phyloP scores from a whole-genome alignment of 371 early-diverging fungal species.

The Dichotomocladium elegans region DNA sequence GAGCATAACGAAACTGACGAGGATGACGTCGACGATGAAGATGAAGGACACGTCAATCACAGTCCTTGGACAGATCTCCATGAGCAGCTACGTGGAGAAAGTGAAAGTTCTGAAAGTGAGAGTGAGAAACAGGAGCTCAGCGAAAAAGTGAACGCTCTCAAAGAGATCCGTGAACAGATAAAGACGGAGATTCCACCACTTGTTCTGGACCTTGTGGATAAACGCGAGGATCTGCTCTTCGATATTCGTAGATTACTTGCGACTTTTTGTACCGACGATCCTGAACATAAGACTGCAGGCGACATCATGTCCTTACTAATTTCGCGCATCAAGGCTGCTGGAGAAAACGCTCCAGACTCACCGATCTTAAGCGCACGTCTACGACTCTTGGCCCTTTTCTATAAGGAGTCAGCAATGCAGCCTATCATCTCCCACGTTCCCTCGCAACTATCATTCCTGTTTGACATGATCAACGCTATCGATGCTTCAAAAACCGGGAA shows the following conservation, averaged over 20 bases:
- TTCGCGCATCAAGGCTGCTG: constrained; percentile 17
- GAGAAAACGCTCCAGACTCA: constrained; percentile 10
- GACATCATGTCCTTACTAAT: constrained; percentile 34
- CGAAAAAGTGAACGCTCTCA: constrained; percentile 36
- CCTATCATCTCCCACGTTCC: constrained; percentile 36
- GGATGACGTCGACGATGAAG: constrained; percentile 4
- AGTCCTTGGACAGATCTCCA: background rate
- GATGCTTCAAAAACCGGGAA: background rate
- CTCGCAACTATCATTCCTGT: constrained; percentile 37
- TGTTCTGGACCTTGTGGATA: constrained; percentile 58
- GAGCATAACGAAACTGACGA: background rate
- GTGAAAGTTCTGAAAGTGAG: constrained; percentile 6
- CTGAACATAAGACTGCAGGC: constrained; percentile 36
- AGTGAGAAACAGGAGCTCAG: constrained; percentile 26
- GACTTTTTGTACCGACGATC: constrained; percentile 49
- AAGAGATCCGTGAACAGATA: constrained; percentile 48
- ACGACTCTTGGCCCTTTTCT: constrained; percentile 63
- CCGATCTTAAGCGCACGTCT: constrained; percentile 44
- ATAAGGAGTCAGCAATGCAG: constrained; percentile 56
- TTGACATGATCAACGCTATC: constrained; percentile 36
- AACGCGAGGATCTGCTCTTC: constrained; percentile 65
- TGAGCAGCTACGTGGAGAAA: background rate
- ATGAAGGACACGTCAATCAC: background rate
- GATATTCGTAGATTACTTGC: constrained; percentile 66
- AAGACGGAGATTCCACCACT: constrained; percentile 45